phyloP scores from a whole-genome alignment of 257 asterid species.

The Lithospermum erythrorhizon region DNA sequence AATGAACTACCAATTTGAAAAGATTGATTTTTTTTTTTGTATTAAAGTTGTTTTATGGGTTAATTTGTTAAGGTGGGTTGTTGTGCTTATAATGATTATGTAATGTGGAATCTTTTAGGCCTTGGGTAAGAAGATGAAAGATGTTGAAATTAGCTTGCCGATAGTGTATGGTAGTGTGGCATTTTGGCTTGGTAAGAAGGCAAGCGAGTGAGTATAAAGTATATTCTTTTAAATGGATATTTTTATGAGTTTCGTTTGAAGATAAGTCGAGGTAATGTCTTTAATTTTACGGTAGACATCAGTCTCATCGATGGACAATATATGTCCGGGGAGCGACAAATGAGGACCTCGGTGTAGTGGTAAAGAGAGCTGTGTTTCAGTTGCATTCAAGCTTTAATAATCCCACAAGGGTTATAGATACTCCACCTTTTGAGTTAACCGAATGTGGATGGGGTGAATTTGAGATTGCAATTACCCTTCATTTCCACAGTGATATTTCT shows the following conservation, averaged over 20 bases:
- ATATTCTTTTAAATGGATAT: constrained; percentile 3
- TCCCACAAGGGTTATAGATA: constrained; percentile 68
- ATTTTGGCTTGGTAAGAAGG: constrained; percentile 99
- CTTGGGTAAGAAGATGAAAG: constrained; percentile 53
- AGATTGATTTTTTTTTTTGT: not conserved
- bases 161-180: constrained; percentile 88
- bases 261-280: constrained; percentile 8
- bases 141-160: constrained; percentile 67
- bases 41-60: not conserved
- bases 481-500: constrained; percentile 60
- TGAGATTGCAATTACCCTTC: constrained; percentile 83
- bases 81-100: not conserved
- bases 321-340: constrained; percentile 83
- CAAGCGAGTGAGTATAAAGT: constrained; percentile 64
- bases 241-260: constrained; percentile 18
- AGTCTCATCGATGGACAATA: constrained; percentile 89
- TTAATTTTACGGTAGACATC: constrained; percentile 33
- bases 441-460: constrained; percentile 99
- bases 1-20: no score
- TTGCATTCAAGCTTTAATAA: constrained; percentile 89
- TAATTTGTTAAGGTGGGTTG: not conserved
- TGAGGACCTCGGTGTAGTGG: constrained; percentile 77
- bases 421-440: constrained; percentile 78
- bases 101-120: constrained; percentile 24
- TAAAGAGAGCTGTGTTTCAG: constrained; percentile 79